A percentile compares a stretch with the other conserved stretches of the same genome.
Evolutionary conservation across 2,329 filamentous ascomycete genomes (phyloP).

Genomic region (Tolypocladium ovalisporum): DNA sequence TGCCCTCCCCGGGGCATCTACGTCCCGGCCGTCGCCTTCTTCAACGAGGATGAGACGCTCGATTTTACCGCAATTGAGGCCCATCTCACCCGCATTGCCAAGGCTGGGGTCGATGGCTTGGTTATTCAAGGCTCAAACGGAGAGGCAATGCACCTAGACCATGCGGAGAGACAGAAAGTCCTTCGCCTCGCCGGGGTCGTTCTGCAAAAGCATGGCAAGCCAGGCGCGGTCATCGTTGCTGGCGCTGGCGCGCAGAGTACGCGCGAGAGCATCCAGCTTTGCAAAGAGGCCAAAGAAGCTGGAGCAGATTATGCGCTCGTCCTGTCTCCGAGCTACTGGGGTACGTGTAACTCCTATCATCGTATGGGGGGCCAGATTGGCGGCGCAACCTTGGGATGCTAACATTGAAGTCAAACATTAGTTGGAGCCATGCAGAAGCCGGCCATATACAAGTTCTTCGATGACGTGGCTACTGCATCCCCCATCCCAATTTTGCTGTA

Average conservation of each 20-base stretch:
- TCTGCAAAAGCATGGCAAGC: constrained; percentile 1
- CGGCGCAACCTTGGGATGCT: not conserved
- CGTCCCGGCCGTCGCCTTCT: constrained; percentile 26
- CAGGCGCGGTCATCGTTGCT: constrained; percentile 45
- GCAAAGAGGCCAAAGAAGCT: constrained; percentile 55
- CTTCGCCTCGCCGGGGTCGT: constrained; percentile 43
- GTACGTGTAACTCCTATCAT: not conserved
- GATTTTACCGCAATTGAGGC: constrained; percentile 18
- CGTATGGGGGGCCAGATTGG: too few species aligned
- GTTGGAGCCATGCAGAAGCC: not conserved
- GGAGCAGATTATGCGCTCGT: constrained; percentile 71
- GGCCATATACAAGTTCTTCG: constrained; percentile 32
- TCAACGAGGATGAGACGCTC: constrained; percentile 21
- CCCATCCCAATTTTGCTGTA: constrained; percentile 54
- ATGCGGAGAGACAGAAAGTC: constrained; percentile 57
- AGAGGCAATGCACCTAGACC: constrained; percentile 69
- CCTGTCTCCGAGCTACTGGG: constrained; percentile 69
- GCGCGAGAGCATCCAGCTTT: constrained; percentile 61
- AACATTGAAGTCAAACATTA: not conserved
- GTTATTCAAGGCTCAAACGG: constrained; percentile 77
- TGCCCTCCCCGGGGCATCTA: constrained; percentile 20
- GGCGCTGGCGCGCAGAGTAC: constrained; percentile 68
- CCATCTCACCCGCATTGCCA: constrained; percentile 34
- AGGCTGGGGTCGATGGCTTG: constrained; percentile 62
- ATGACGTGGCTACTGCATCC: constrained; percentile 46